Percentiles rank a stretch among this genome's conserved stretches.
Conservation (phyloP, 257 asterid species). For the Hygrophila difformis region DNA sequence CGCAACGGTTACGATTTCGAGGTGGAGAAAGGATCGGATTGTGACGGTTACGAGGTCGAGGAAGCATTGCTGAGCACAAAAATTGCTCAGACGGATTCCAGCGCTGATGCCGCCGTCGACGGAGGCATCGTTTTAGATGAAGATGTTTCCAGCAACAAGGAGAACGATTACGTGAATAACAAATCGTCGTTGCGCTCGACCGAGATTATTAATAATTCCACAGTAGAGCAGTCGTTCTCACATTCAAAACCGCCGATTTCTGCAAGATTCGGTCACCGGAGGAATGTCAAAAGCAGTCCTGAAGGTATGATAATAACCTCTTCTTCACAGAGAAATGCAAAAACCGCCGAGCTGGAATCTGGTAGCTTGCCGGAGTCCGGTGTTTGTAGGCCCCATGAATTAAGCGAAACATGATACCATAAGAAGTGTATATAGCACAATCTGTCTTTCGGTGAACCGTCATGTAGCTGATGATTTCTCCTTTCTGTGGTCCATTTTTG, state of each 20-base stretch:
- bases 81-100: conserved; percentile 11
- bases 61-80: conserved; percentile 2
- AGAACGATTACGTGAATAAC: conserved; percentile 24
- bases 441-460: too few species aligned
- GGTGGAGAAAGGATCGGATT: conserved; percentile 18
- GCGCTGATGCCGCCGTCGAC: neutral
- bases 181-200: conserved; percentile 24
- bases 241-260: conserved; percentile 53
- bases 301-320: conserved; percentile 43
- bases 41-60: conserved; percentile 5
- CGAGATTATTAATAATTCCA: conserved; percentile 4
- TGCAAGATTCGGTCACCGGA: conserved; percentile 68
- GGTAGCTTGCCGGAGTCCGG: too few species aligned
- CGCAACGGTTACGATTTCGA: conserved; percentile 11
- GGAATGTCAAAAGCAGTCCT: conserved; percentile 43
- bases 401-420: too few species aligned
- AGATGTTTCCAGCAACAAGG: conserved; percentile 28
- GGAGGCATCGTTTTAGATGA: conserved; percentile 11
- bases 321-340: neutral
- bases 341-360: too few species aligned
- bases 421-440: too few species aligned
- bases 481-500: too few species aligned
- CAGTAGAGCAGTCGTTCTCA: conserved; percentile 10
- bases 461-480: too few species aligned
- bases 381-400: too few species aligned